Percentiles rank a stretch among this genome's conserved stretches.
Conservation (phyloP, 257 asterid genomes). For the Schizonepeta tenuifolia region DNA sequence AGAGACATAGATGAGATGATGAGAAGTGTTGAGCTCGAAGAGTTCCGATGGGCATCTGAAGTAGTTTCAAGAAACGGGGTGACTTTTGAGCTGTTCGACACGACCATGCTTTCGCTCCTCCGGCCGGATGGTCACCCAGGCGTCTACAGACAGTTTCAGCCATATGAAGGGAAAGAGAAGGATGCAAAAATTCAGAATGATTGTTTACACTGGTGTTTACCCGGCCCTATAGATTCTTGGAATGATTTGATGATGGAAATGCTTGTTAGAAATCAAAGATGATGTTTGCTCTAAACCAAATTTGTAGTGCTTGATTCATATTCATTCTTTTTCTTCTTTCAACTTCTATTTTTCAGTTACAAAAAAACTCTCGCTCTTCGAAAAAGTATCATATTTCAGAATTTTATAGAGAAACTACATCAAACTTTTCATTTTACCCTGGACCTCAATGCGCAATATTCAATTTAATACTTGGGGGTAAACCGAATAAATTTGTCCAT, state of each 20-base stretch:
- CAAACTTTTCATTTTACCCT: too few relatives aligned
- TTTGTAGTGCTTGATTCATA: background rate
- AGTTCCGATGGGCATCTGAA: slow-evolving; percentile 42
- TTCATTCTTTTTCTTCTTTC: background rate
- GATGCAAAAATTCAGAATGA: slow-evolving; percentile 71
- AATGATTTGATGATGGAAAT: slow-evolving; percentile 78
- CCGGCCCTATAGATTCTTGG: slow-evolving; percentile 98
- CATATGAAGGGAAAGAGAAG: slow-evolving; percentile 55
- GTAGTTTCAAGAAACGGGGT: slow-evolving; percentile 11
- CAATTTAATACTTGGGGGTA: too few relatives aligned
- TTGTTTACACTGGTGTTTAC: slow-evolving; percentile 97
- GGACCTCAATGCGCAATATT: too few relatives aligned
- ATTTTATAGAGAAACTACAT: too few relatives aligned
- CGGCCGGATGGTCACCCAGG: slow-evolving; percentile 94
- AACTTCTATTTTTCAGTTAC: too few relatives aligned
- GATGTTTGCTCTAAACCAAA: background rate
- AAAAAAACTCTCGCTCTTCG: too few relatives aligned
- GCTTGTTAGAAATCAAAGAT: slow-evolving; percentile 41
- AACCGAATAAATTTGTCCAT: too few relatives aligned
- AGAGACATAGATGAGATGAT: slow-evolving; percentile 40
- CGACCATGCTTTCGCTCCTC: slow-evolving; percentile 54
- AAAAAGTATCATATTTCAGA: too few relatives aligned
- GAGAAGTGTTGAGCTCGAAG: slow-evolving; percentile 61
- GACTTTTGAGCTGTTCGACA: slow-evolving; percentile 53
- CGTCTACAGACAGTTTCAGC: slow-evolving; percentile 65